phyloP scores from a whole-genome alignment of 1,284 basidiomycete genomes.

The Puccinia novopanici region DNA sequence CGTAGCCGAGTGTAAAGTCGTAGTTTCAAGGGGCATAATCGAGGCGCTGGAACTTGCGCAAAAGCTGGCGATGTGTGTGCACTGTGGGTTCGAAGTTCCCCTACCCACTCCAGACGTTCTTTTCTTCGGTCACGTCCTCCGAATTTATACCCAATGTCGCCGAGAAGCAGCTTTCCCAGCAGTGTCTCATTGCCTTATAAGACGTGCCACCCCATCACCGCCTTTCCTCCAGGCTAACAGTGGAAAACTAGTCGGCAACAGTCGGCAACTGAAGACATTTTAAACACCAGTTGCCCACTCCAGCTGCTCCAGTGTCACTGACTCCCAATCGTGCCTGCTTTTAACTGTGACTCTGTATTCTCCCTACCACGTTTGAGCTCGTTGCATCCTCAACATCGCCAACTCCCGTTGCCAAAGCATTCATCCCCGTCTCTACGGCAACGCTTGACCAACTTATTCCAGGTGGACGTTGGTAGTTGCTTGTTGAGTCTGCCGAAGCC shows the following conservation, averaged over 20 bases:
- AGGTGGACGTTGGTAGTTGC: not conserved
- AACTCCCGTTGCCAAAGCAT: conserved; percentile 1
- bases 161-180: not conserved
- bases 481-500: not conserved
- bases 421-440: not conserved
- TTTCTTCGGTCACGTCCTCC: not conserved
- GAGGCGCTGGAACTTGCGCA: not conserved
- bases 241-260: not conserved
- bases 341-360: not conserved
- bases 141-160: not conserved
- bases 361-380: not conserved
- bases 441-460: not conserved
- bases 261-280: not conserved
- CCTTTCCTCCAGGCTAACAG: not conserved
- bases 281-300: not conserved
- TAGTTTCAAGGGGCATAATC: not conserved
- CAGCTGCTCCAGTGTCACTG: not conserved
- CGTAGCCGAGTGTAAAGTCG: not conserved
- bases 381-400: not conserved
- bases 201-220: not conserved
- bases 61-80: not conserved
- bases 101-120: not conserved
- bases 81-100: conserved; percentile 8
- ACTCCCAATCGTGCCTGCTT: not conserved
- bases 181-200: not conserved